phyloP scores from a whole-genome alignment of 257 asterid species.

The Solanum pimpinellifolium region DNA sequence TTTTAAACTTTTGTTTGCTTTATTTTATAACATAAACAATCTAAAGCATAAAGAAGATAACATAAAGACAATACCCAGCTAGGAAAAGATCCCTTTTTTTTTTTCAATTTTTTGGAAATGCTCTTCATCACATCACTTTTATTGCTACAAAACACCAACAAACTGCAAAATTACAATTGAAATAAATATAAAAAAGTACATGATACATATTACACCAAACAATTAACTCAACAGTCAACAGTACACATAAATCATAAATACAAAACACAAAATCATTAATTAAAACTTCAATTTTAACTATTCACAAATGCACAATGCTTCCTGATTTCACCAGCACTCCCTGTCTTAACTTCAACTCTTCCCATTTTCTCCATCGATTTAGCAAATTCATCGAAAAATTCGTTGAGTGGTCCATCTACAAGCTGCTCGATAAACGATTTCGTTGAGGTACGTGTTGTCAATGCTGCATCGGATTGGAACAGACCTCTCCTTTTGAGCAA shows the following conservation, averaged over 20 bases:
- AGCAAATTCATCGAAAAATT: not conserved
- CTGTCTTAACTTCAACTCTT: not conserved
- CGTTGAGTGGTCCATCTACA: not conserved
- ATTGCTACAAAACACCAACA: not conserved
- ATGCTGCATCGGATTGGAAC: constrained; percentile 42
- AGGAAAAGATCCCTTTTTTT: not conserved
- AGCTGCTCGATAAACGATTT: not conserved
- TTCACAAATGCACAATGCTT: not conserved
- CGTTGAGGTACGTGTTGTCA: not conserved
- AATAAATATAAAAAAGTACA: not conserved
- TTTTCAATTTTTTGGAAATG: not conserved
- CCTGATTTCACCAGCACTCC: constrained; percentile 1
- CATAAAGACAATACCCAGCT: not conserved
- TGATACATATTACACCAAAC: not conserved
- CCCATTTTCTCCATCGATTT: constrained; percentile 3
- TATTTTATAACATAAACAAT: not conserved
- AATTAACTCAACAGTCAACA: not conserved
- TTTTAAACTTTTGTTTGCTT: not conserved
- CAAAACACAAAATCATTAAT: not conserved
- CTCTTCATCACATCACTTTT: not conserved
- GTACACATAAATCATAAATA: not conserved
- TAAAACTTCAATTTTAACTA: not conserved
- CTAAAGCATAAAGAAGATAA: not conserved
- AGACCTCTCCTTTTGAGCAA: constrained; percentile 26
- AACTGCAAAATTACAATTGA: not conserved